Base-by-base conservation (phyloP, 192 early-diverging fungal genomes). In the Coemansia sp. region DNA sequence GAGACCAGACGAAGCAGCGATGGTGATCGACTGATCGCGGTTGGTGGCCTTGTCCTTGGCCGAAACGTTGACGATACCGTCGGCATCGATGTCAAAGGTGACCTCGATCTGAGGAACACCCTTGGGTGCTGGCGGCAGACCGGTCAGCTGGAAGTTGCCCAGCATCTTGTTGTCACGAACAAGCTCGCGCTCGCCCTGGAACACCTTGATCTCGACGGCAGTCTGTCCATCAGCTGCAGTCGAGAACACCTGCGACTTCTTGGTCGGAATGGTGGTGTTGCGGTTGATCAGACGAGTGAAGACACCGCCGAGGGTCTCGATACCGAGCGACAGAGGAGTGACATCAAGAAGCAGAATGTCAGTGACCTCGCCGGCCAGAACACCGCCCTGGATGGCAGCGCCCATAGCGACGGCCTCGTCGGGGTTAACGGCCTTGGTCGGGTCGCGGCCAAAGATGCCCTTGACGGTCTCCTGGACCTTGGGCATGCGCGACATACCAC, bases 361-460 rank as follows among this genome's bases (percentile, higher is more conserved):
- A 55, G 95, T 96, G 56, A 91, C 93, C 75, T 93, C 94, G 75
- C 96, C 96, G 50, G 94, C 89, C 71, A 99, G 86, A 68, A 99
- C 96, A 59, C 94, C 93, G 63, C 94, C 96, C 86, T 96, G 96
- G 76, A 97, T 94, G 75, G 95, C 94, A 58, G 96, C 96, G 85
- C 96, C 96, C 77, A 95, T 96, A 68, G 96, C 96, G 66, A 97
- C 96, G 61, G 95, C 95, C 85, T 99, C 95, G 85, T 99, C 95
- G 70, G 95, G 96, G 90, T 99, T 97, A 85, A 98, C 95, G 65
- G 93, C 94, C 88, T 93, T 95, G 91, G 95, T 94, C 77, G 91
- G 94, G 86, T 98, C 93, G 73, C 95, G 94, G 90, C 94, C 95
- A 84, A 98, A 98, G 89, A 89, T 96, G 88, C 96, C 94, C 38